These are phyloP conservation scores for Daldinia eschscholtzii DNA, from an alignment of 2,329 filamentous ascomycete species.

Conservation along the genomic window DNA sequence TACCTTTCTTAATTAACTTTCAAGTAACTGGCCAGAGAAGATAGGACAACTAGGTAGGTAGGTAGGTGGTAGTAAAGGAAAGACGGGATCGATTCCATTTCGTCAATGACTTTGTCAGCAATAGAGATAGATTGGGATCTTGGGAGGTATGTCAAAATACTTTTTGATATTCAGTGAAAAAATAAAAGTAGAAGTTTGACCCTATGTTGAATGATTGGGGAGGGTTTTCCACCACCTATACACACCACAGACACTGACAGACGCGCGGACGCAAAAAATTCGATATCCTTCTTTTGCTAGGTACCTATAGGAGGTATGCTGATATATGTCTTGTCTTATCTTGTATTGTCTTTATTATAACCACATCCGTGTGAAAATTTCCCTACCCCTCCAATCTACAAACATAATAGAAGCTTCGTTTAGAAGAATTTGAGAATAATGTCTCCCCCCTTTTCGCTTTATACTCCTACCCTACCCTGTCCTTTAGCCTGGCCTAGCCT, in stretches of 20 bases:
- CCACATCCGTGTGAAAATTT: background rate
- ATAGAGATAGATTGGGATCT: background rate
- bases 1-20: background rate
- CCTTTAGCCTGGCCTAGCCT: too few species aligned
- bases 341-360: conserved; percentile 3
- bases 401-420: conserved; percentile 1
- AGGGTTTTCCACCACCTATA: background rate
- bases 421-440: background rate
- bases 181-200: background rate
- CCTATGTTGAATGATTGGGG: background rate
- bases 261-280: background rate
- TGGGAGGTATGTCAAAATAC: background rate
- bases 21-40: background rate
- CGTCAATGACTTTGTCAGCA: background rate
- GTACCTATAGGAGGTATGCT: background rate
- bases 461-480: too few species aligned
- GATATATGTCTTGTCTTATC: background rate
- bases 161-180: background rate
- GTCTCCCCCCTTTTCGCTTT: too few species aligned
- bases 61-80: background rate
- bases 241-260: background rate
- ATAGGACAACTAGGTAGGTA: too few species aligned
- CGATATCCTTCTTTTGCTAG: background rate
- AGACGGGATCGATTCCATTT: background rate
- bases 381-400: background rate